Conservation (phyloP, 2,329 filamentous ascomycete genomes). For the Botrytis galanthina region DNA sequence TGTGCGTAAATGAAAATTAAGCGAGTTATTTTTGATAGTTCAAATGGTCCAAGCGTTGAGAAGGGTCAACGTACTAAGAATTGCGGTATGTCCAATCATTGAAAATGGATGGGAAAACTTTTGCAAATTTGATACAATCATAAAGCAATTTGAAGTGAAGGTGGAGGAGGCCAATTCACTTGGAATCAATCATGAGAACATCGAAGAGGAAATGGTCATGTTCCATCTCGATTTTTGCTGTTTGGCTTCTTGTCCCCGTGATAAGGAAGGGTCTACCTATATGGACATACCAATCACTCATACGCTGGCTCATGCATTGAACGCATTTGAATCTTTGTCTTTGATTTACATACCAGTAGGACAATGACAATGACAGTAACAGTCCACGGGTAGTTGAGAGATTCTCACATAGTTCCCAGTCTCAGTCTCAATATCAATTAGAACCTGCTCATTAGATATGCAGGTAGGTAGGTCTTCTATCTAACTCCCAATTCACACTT, state of each 20-base stretch:
- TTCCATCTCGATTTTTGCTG: background rate
- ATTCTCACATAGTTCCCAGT: background rate
- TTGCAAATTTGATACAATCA: background rate
- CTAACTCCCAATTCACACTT: background rate
- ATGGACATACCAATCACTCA: background rate
- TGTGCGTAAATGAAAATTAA: slow-evolving; percentile 21
- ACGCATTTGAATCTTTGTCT: background rate
- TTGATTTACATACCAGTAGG: background rate
- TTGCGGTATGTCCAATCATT: background rate
- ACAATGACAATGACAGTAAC: background rate
- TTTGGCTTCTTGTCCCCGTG: background rate
- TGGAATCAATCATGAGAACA: background rate
- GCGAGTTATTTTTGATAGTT: slow-evolving; percentile 12
- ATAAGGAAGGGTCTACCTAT: background rate
- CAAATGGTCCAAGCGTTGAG: background rate
- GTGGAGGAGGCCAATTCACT: background rate
- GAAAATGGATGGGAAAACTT: background rate
- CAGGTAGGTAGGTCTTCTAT: background rate
- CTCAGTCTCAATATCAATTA: background rate
- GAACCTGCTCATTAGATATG: background rate
- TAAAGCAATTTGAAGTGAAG: background rate
- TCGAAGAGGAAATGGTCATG: background rate
- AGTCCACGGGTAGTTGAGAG: background rate
- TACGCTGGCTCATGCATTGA: background rate
- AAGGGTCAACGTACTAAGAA: slow-evolving; percentile 3